Evolutionary conservation across 2,329 filamentous ascomycete genomes (phyloP).

Genomic region (Whalleya microplaca): DNA sequence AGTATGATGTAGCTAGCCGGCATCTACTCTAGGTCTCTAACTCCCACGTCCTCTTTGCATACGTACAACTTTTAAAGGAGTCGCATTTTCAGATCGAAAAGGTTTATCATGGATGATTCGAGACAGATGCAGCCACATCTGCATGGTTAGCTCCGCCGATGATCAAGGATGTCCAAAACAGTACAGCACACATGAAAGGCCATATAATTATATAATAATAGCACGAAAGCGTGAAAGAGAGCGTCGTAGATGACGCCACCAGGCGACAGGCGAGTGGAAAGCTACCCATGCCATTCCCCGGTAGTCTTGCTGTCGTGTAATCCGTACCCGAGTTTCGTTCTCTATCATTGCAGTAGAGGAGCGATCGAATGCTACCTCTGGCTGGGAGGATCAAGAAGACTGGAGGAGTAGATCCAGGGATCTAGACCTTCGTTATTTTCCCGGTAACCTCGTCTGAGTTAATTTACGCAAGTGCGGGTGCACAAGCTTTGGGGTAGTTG

Average conservation of each 20-base stretch:
- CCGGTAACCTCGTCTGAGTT: slow-evolving; percentile 27
- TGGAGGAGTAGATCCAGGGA: slow-evolving; percentile 16
- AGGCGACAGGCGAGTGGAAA: not conserved
- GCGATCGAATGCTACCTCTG: not conserved
- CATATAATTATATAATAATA: not conserved
- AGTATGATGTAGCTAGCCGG: no score
- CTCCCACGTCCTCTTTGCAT: not conserved
- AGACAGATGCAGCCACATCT: not conserved
- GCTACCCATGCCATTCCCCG: not conserved
- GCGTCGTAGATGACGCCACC: not conserved
- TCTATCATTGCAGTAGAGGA: not conserved
- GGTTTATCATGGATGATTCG: not conserved
- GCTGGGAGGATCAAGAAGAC: slow-evolving; percentile 18
- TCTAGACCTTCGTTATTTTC: slow-evolving; percentile 26
- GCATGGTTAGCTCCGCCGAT: not conserved
- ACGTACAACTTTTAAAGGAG: not conserved
- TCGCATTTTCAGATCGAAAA: not conserved
- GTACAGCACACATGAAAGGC: not conserved
- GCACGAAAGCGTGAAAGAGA: not conserved
- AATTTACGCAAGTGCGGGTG: slow-evolving; percentile 22
- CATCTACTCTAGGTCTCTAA: no score
- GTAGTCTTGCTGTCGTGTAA: not conserved
- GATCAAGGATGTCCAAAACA: not conserved
- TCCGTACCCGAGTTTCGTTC: not conserved
- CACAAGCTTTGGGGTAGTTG: slow-evolving; percentile 14